phyloP scores from a whole-genome alignment of 2,329 filamentous ascomycete species.

The Alternaria atra region DNA sequence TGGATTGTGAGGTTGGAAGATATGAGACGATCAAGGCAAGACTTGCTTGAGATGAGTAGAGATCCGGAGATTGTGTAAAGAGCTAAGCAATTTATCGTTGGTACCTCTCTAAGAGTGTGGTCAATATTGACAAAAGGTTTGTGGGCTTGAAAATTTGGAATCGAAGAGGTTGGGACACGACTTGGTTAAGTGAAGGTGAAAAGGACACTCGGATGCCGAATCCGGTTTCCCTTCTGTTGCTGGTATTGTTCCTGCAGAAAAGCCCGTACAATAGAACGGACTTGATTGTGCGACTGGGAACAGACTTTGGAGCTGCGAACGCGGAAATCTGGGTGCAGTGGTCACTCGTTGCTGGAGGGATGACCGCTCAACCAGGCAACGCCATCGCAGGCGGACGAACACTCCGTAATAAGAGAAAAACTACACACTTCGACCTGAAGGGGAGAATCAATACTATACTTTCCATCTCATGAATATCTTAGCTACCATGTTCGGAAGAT shows the following conservation, averaged over 20 bases:
- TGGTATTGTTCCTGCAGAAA: constrained; percentile 19
- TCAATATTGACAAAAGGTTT: background rate
- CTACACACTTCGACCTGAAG: background rate
- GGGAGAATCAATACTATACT: background rate
- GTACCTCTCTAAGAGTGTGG: background rate
- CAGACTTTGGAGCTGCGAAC: background rate
- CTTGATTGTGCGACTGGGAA: background rate
- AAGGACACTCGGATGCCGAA: constrained; percentile 12
- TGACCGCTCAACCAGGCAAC: background rate
- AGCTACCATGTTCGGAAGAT: background rate
- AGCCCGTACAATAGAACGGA: constrained; percentile 1
- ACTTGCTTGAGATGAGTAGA: background rate
- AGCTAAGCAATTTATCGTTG: background rate
- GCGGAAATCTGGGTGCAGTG: background rate
- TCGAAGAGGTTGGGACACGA: constrained; percentile 18
- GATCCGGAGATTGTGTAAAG: background rate
- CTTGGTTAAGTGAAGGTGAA: constrained; percentile 23
- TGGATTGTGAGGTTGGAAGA: background rate
- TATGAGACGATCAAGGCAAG: background rate
- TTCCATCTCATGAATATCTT: background rate
- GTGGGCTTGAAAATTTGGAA: constrained; percentile 6
- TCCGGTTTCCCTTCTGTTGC: constrained; percentile 12
- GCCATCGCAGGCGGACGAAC: background rate
- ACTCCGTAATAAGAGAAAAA: background rate
- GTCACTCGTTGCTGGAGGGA: constrained; percentile 2